Evolutionary conservation across 2,329 filamentous ascomycete species (phyloP).

Genomic region (Aspergillus vadensis): DNA sequence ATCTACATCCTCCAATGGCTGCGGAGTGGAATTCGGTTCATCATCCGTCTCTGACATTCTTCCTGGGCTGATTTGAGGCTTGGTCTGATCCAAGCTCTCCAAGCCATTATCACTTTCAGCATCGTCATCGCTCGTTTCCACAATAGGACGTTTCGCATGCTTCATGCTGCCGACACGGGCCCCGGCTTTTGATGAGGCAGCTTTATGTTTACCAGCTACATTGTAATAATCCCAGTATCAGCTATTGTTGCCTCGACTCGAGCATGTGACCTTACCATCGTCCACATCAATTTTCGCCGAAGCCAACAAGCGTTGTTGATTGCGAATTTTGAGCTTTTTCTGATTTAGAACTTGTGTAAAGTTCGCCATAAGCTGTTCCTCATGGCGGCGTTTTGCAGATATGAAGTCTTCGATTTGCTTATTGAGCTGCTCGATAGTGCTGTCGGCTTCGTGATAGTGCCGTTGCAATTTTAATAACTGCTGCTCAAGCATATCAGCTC

Average conservation of each 20-base stretch:
- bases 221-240: not conserved
- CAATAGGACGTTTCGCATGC: slow-evolving; percentile 32
- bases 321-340: slow-evolving; percentile 66
- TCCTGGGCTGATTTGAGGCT: slow-evolving; percentile 9
- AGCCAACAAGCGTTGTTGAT: slow-evolving; percentile 60
- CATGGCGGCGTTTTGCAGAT: slow-evolving; percentile 58
- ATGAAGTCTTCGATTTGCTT: slow-evolving; percentile 61
- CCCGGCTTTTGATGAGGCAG: slow-evolving; percentile 14
- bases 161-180: slow-evolving; percentile 20
- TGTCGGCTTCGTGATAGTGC: slow-evolving; percentile 48
- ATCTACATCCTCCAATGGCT: slow-evolving; percentile 35
- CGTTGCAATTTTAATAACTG: slow-evolving; percentile 46
- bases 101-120: slow-evolving; percentile 38
- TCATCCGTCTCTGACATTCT: slow-evolving; percentile 29
- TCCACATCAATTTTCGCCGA: slow-evolving; percentile 49
- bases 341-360: slow-evolving; percentile 62
- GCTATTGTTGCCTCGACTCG: not conserved
- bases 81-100: slow-evolving; percentile 38
- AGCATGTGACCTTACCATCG: slow-evolving; percentile 30
- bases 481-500: slow-evolving; percentile 45
- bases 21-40: slow-evolving; percentile 31
- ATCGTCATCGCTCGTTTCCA: slow-evolving; percentile 23
- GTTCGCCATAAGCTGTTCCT: slow-evolving; percentile 59
- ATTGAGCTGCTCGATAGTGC: slow-evolving; percentile 54
- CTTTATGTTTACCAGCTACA: slow-evolving; percentile 33